Evolutionary conservation across 192 early-diverging fungal genomes (phyloP), one percentile per base, ranked within the genome.

Genomic region (Phlyctochytrium planicorne): DNA sequence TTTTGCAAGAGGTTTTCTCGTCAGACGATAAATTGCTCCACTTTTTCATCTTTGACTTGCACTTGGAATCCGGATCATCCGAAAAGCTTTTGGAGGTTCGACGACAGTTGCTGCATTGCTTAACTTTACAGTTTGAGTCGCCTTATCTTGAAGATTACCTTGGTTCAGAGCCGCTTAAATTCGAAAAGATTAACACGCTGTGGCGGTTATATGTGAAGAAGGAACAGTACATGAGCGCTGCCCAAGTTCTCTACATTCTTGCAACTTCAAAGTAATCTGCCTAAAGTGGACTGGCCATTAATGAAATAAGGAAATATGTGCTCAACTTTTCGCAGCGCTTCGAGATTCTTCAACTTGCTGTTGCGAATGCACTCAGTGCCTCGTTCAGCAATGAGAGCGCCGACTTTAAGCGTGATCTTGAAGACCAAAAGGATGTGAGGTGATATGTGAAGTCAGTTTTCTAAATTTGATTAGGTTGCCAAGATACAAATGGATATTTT

Each of bases 401-500:
- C 24, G 69, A 71, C 36, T 71, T 71, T 65, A 20, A 65, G 3
- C 50, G 69, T 24, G 69, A 71, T 17, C 36, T 71, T 1, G 69
- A 71, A 59, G 69, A 71, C 36, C 64, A 71, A 33, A 64, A 37
- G 59, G 69, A 71, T 65, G 69, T 69, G 17, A 16, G 56, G 16
- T 23, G n/a, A 6, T 20, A 2, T 25, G 30, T 40, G 27, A 20
- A 25, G 20, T 23, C 3, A 62, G 57, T 29, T 65, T 27, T 24
- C 20, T 20, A 14, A 24, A 2, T 25, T 59, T 62, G 24, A 24
- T 63, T 2, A 69, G 67, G 59, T 71, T 53, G 69, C 69, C 3
- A 27, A 62, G 3, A 34, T 71, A 20, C 69, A 71, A 65, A 71
- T 71, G 69, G 69, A 71, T 30, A 40, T 71, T 14, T n/a, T 71